Evolutionary conservation across 2,329 filamentous ascomycete species (phyloP), one percentile per base, ranked within the genome.

Genomic region (Neoascochyta sp.): DNA sequence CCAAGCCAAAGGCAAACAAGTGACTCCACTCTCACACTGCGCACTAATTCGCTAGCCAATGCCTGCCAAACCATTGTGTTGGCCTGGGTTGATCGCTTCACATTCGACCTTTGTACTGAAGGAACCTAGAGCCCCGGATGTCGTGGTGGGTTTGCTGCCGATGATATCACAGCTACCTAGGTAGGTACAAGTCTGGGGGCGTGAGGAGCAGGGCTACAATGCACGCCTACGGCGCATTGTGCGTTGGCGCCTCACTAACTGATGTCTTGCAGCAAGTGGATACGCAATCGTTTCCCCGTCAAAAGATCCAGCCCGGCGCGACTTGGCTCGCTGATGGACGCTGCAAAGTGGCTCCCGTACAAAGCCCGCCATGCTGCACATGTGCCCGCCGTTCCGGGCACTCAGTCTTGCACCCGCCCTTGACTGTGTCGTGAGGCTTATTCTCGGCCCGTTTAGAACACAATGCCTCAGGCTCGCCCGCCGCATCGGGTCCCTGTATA

Each of bases 1-100:
- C 40, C 37, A 48, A 46, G 43, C 23, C 27, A 25, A 29, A 15
- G 34, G 34, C 25, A 34, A 45, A 37, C 32, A 17, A 33, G 19
- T 27, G 30, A 36, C 34, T 36, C 32, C 29, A 33, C 32, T 32
- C 24, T 41, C 32, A 30, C 27, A 34, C 26, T 24, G 35, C 30
- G 35, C 35, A 38, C 35, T 38, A 38, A 30, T n/a, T 38, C 27
- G 24, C 30, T 34, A 33, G 35, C 35, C 33, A 38, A 30, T 24
- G n/a, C n/a, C n/a, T n/a, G n/a, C n/a, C n/a, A n/a, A n/a, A n/a
- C n/a, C n/a, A n/a, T n/a, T n/a, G n/a, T n/a, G n/a, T n/a, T n/a
- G n/a, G n/a, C n/a, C n/a, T n/a, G n/a, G n/a, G n/a, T n/a, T n/a
- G n/a, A n/a, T n/a, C n/a, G n/a, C n/a, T n/a, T n/a, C n/a, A n/a